phyloP scores from a whole-genome alignment of 148 eudicot genomes.

The Vaccinium corymbosum region DNA sequence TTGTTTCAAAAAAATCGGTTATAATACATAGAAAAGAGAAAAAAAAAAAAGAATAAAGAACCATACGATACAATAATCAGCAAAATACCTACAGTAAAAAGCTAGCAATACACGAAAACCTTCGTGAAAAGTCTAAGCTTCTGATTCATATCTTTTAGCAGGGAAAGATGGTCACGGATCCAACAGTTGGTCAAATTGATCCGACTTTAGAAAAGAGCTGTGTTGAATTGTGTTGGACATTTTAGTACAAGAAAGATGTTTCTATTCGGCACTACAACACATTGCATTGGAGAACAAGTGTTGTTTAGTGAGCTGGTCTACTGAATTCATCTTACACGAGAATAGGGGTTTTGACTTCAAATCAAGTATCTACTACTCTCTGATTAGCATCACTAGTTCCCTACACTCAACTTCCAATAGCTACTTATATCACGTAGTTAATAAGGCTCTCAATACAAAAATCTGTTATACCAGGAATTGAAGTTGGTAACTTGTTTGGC shows the following conservation, averaged over 20 bases:
- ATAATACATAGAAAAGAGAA: background rate
- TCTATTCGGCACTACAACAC: background rate
- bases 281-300: background rate
- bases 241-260: background rate
- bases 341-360: background rate
- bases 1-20: background rate
- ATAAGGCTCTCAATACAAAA: background rate
- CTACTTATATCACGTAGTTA: background rate
- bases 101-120: background rate
- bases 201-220: background rate
- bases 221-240: background rate
- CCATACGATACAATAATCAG: background rate
- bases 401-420: background rate
- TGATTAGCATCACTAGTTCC: background rate
- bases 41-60: background rate
- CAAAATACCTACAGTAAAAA: no score
- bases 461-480: background rate
- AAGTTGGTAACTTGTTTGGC: background rate
- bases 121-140: background rate
- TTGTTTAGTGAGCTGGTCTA: background rate
- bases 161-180: background rate
- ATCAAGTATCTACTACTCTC: background rate
- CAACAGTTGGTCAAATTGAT: background rate
- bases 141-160: background rate
- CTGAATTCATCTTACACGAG: background rate